Base-by-base conservation (phyloP, 192 early-diverging fungal species). In the Mortierella claussenii region DNA sequence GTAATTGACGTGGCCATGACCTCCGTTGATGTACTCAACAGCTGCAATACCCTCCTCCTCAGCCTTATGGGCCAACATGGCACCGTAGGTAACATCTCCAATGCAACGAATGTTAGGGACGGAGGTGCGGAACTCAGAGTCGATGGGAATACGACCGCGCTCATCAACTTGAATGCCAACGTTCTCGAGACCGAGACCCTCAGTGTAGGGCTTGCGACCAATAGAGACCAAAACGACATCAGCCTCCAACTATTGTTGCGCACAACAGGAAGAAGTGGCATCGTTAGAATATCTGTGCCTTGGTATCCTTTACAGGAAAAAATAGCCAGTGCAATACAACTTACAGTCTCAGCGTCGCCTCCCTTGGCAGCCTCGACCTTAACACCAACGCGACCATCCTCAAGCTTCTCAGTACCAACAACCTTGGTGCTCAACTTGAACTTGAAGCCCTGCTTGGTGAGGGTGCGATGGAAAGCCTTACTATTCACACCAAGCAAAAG, bases 61-160 rank as follows among this genome's bases (percentile, higher is more conserved):
- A 47, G 97, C 96, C 88, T 99, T 99, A 93, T 99, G 97, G 21
- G 97, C 97, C 79, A 99, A 89, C 97, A 99, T 99, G 53, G 95
- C 92, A 60, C 97, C 97, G 58, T 91, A 88, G 60, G 96, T 97
- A 44, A 91, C 97, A 83, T 99, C 97, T 79, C 97, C 97, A 74
- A 99, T 97, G 62, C 94, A 95, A 65, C 92, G 89, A 80, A 99
- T 94, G 83, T 88, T 89, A 60, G 91, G 74, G 55, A 96, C 90
- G 33, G 89, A 88, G 55, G 97, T 98, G 82, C 91, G 90, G 83
- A 93, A 93, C 51, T 91, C 88, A 49, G 86, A 86, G 71, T 95
- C 94, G 60, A 95, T 89, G 65, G 90, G 87, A 44, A 99, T 84
- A 31, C 96, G 94, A 28, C 97, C 97, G 55, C 86, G 85, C 75